Evolutionary conservation across 164 flowering plant genomes (phyloP).

Genomic region (Sedum album): DNA sequence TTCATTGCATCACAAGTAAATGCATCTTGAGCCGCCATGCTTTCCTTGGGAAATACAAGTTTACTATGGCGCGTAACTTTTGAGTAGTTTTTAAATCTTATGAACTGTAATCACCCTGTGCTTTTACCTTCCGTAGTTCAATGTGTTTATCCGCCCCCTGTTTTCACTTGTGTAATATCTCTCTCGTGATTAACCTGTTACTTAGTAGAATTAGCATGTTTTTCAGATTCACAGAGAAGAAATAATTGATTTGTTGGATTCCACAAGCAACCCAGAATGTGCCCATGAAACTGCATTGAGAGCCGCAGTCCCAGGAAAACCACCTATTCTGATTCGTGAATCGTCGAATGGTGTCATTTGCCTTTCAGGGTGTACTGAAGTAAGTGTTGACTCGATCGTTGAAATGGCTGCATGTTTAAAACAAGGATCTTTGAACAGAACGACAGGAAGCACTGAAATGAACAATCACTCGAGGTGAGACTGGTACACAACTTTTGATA

Average conservation of each 20-base stretch:
- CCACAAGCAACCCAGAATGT: conserved; percentile 51
- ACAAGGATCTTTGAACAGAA: conserved; percentile 88
- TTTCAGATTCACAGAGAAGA: conserved; percentile 90
- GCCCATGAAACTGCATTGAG: conserved; percentile 44
- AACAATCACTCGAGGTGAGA: conserved; percentile 91
- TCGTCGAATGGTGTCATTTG: conserved; percentile 93
- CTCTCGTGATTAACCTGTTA: conserved; percentile 11
- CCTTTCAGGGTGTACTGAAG: conserved; percentile 88
- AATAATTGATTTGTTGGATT: conserved; percentile 86
- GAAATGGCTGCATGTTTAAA: conserved; percentile 94
- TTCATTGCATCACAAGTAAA: too few species aligned
- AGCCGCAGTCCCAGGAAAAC: conserved; percentile 51
- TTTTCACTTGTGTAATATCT: conserved; percentile 10
- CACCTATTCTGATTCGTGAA: conserved; percentile 96
- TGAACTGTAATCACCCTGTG: neutral
- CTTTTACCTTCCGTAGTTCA: neutral
- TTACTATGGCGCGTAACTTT: too few species aligned
- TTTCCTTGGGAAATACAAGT: too few species aligned
- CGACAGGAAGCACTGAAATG: conserved; percentile 99
- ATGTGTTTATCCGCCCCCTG: neutral
- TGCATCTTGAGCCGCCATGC: too few species aligned
- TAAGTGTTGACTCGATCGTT: conserved; percentile 61
- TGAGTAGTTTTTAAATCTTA: too few species aligned
- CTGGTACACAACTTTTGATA: neutral
- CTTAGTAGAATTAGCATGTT: neutral